These are phyloP conservation scores for Letharia columbiana DNA, from an alignment of 495 filamentous ascomycete species.

Conservation along the genomic window DNA sequence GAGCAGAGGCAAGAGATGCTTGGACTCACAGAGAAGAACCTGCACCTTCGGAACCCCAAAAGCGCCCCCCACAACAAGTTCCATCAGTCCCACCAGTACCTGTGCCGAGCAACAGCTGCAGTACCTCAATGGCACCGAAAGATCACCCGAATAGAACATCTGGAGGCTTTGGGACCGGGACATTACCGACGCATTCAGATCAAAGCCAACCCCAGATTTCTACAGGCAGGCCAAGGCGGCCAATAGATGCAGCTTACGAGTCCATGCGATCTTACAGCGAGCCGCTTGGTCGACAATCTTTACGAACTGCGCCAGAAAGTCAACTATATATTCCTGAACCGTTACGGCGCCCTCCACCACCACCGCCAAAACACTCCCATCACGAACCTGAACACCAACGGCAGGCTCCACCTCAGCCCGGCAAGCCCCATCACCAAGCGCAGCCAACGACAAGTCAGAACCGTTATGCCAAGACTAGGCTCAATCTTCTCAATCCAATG, in stretches of 20 bases:
- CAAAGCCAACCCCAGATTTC: constrained; percentile 2
- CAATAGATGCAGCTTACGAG: constrained; percentile 19
- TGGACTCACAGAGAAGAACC: not conserved
- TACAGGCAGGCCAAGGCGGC: constrained; percentile 14
- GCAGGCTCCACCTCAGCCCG: constrained; percentile 17
- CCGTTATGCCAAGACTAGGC: constrained; percentile 45
- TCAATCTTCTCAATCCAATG: constrained; percentile 62
- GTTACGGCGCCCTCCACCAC: constrained; percentile 19
- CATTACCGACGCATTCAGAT: not conserved
- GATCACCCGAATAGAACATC: not conserved
- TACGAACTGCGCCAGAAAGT: not conserved
- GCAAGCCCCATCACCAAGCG: constrained; percentile 4
- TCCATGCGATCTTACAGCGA: constrained; percentile 22
- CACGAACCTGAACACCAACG: constrained; percentile 9
- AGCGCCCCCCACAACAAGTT: not conserved
- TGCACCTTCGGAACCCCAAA: not conserved
- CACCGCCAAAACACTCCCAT: constrained; percentile 12
- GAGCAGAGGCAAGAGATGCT: not conserved
- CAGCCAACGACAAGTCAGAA: constrained; percentile 13
- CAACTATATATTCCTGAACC: constrained; percentile 13
- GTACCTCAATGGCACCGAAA: constrained; percentile 3
- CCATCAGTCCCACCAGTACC: not conserved
- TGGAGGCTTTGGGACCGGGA: not conserved
- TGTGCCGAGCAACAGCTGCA: not conserved
- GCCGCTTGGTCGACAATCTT: constrained; percentile 11